Conservation (phyloP, 2,329 filamentous ascomycete genomes). For the Colletotrichum noveboracense region DNA sequence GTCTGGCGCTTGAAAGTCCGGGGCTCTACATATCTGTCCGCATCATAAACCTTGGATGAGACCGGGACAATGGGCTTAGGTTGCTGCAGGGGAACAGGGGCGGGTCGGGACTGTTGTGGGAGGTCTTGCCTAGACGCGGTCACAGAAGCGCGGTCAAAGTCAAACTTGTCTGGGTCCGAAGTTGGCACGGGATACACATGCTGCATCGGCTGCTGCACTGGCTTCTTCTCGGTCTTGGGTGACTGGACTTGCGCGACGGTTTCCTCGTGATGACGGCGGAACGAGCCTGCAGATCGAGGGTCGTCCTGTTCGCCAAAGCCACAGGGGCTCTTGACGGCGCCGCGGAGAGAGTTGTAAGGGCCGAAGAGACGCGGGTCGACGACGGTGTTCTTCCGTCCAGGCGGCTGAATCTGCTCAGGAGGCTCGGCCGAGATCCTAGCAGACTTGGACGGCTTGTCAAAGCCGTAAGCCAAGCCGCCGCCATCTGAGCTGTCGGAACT, state of each 20-base stretch:
- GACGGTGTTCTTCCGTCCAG: constrained; percentile 41
- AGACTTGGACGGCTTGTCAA: constrained; percentile 28
- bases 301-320: constrained; percentile 50
- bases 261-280: constrained; percentile 39
- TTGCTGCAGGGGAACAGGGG: constrained; percentile 77
- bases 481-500: constrained; percentile 44
- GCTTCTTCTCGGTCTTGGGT: constrained; percentile 32
- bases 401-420: constrained; percentile 17
- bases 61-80: constrained; percentile 81
- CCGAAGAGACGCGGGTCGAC: constrained; percentile 66
- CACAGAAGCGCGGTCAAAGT: constrained; percentile 58
- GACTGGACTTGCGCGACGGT: constrained; percentile 39
- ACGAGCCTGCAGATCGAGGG: constrained; percentile 31
- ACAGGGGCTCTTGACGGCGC: constrained; percentile 59
- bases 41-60: constrained; percentile 70
- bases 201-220: constrained; percentile 62
- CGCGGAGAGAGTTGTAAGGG: constrained; percentile 65
- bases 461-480: constrained; percentile 49
- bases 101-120: constrained; percentile 53
- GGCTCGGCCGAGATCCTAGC: constrained; percentile 16
- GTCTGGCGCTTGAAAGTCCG: constrained; percentile 35
- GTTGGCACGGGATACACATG: constrained; percentile 71
- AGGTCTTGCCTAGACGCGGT: constrained; percentile 46
- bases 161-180: constrained; percentile 67
- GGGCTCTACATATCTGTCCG: constrained; percentile 44